phyloP scores from a whole-genome alignment of 306 rosid species.

The Prunus mira region DNA sequence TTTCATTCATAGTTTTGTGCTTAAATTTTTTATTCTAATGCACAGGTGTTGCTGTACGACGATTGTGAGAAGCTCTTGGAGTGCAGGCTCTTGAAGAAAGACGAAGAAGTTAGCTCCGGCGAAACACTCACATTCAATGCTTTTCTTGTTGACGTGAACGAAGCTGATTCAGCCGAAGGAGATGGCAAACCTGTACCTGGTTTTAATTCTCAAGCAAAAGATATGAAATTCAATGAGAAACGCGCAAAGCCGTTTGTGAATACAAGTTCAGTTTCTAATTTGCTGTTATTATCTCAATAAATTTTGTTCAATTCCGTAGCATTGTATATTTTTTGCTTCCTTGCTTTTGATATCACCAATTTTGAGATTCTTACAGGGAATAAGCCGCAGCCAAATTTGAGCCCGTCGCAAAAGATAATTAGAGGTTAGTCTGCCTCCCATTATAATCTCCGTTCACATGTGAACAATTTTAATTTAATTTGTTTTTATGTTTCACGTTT shows the following conservation, averaged over 20 bases:
- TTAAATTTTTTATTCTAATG: background rate
- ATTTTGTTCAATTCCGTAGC: background rate
- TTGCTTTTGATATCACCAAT: background rate
- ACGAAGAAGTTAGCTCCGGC: conserved; percentile 52
- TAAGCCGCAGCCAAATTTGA: conserved; percentile 35
- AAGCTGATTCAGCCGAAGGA: conserved; percentile 29
- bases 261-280: background rate
- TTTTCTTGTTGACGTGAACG: conserved; percentile 55
- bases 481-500: conserved; percentile 17
- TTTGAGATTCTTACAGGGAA: conserved; percentile 7
- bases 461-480: background rate
- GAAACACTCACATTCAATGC: conserved; percentile 47
- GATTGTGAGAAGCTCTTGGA: conserved; percentile 64
- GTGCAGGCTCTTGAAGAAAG: conserved; percentile 61
- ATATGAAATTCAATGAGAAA: conserved; percentile 10
- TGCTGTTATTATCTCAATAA: background rate
- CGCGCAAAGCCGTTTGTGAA: conserved; percentile 6
- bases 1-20: background rate
- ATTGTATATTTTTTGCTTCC: background rate
- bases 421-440: conserved; percentile 38
- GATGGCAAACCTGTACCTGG: conserved; percentile 31
- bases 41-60: conserved; percentile 60
- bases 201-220: conserved; percentile 29
- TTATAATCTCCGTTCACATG: background rate
- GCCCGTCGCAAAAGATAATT: conserved; percentile 78